phyloP scores from a whole-genome alignment of 148 eudicot genomes.

The Nyssa sinensis region DNA sequence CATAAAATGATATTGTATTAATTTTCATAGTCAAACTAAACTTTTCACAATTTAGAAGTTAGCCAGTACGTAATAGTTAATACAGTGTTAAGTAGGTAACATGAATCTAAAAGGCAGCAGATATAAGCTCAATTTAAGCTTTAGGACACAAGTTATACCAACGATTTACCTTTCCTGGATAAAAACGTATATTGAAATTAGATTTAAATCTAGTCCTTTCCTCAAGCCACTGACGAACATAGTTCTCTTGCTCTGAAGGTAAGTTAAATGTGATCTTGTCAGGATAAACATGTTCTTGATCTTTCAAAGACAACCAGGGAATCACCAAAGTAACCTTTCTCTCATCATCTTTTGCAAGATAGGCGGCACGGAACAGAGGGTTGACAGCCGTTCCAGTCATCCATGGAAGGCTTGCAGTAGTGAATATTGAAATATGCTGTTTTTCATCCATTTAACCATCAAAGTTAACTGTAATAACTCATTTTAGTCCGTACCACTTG shows the following conservation, averaged over 20 bases:
- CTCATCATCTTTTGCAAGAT: constrained; percentile 69
- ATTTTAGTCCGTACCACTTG: neutral
- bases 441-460: constrained; percentile 67
- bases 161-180: constrained; percentile 71
- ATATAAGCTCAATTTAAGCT: neutral
- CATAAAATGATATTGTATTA: neutral
- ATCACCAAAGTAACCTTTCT: constrained; percentile 74
- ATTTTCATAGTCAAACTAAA: neutral
- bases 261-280: constrained; percentile 57
- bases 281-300: constrained; percentile 78
- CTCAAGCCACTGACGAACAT: constrained; percentile 84
- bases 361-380: constrained; percentile 90
- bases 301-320: constrained; percentile 78
- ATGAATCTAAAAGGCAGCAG: neutral
- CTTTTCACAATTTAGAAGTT: no score
- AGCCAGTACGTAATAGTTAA: no score
- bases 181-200: constrained; percentile 62
- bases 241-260: constrained; percentile 69
- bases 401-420: constrained; percentile 99
- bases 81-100: no score
- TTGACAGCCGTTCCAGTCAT: constrained; percentile 96
- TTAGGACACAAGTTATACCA: constrained; percentile 7
- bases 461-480: neutral
- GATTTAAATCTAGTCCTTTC: constrained; percentile 62
- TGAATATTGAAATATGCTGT: constrained; percentile 80